Percentiles rank a stretch among this genome's conserved stretches.
Evolutionary conservation across 441 rosid species (phyloP).

Genomic region (Jatropha podagrica): DNA sequence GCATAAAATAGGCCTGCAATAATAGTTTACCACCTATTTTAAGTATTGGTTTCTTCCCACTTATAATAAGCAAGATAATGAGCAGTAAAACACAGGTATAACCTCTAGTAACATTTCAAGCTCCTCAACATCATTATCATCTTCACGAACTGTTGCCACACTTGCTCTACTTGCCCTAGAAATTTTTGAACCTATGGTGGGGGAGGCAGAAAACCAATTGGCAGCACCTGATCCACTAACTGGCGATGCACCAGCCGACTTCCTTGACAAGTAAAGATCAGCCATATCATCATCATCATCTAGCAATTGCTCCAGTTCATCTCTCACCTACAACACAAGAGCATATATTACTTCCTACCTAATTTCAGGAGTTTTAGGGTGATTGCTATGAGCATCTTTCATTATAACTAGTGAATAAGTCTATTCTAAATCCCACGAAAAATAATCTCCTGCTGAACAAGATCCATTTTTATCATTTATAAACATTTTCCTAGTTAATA

Average conservation of each 20-base stretch:
- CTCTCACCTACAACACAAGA: slow-evolving; percentile 67
- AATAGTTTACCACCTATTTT: slow-evolving; percentile 12
- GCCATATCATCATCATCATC: slow-evolving; percentile 99
- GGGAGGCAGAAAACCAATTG: slow-evolving; percentile 73
- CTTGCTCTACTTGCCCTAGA: slow-evolving; percentile 92
- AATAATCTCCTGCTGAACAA: background rate
- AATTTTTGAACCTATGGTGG: slow-evolving; percentile 83
- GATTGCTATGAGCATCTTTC: background rate
- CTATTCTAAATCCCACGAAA: background rate
- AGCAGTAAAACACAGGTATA: background rate
- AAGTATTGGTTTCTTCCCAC: slow-evolving; percentile 9
- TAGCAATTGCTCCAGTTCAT: slow-evolving; percentile 90
- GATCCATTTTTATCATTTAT: background rate
- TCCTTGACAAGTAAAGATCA: slow-evolving; percentile 90
- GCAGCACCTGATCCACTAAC: slow-evolving; percentile 66
- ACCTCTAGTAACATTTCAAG: slow-evolving; percentile 99
- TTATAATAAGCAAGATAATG: slow-evolving; percentile 5
- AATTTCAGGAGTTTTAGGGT: background rate
- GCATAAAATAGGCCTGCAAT: slow-evolving; percentile 94
- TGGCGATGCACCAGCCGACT: slow-evolving; percentile 67
- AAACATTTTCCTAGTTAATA: background rate
- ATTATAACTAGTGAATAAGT: background rate
- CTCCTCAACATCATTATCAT: slow-evolving; percentile 96
- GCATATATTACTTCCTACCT: background rate
- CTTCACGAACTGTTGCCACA: slow-evolving; percentile 64